Base-by-base conservation (phyloP, 139 green algal species). In the Volvox reticuliferus region DNA sequence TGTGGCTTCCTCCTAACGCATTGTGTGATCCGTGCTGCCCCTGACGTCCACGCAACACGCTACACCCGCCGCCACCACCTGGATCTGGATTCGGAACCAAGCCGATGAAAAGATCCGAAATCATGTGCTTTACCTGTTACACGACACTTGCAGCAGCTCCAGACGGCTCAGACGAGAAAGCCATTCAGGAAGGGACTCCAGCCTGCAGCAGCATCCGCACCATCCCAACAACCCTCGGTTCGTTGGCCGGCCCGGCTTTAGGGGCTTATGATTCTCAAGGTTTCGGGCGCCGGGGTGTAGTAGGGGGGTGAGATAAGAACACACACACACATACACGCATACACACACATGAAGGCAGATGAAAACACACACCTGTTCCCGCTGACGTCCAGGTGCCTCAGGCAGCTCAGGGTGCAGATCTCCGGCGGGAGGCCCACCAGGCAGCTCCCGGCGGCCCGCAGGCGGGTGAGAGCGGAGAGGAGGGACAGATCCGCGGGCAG, bases 301-400 rank as follows among this genome's bases (percentile, higher is more conserved):
- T n/a, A 79, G 19, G 73, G 22, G 12, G 1, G 2, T 6, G 19
- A 36, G 26, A 32, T 22, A 79, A 14, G 73, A 5, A 36, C 73
- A 37, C 28, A n/a, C 19, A n/a, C 24, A 32, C 73, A 32, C 24
- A 19, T 32, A 32, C 13, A 35, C 1, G 2, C 73, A 32, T 36
- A 32, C 26, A 18, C 2, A 3, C 20, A n/a, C 26, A 32, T n/a
- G 73, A 36, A 2, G 73, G 28, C 73, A 32, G 1, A 33, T 36
- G 16, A 20, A 32, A 9, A 44, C 62, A 5, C 80, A 19, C 55
- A 86, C 80, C 80, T 86, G 80, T 86, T 86, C 50, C 50, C 28
- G 80, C 55, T 73, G 3, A 73, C 80, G 26, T 86, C 80, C 44
- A 86, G 80, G 26, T 73, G 26, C 80, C 24, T 22, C 44, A 86